Conservation (phyloP, 495 filamentous ascomycete species). For the Trichoderma orchidacearum region DNA sequence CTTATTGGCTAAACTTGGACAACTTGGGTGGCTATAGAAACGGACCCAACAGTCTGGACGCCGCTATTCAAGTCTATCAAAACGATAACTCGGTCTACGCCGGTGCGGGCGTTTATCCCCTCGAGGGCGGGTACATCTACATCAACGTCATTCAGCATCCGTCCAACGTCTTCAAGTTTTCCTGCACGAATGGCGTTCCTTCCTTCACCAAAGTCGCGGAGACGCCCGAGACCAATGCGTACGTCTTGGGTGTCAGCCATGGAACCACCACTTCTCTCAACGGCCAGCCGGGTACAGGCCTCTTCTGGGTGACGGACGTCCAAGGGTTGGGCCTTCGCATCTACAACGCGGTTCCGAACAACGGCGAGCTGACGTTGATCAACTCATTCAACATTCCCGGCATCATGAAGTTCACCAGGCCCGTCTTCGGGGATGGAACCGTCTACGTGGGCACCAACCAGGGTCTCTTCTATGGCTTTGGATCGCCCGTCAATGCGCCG, state of each 20-base stretch:
- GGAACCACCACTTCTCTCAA: constrained; percentile 24
- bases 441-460: constrained; percentile 16
- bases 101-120: constrained; percentile 24
- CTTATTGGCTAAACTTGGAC: constrained; percentile 21
- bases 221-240: constrained; percentile 16
- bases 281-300: constrained; percentile 23
- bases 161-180: constrained; percentile 25
- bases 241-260: constrained; percentile 21
- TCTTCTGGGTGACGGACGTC: constrained; percentile 27
- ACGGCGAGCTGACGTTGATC: constrained; percentile 17
- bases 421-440: constrained; percentile 24
- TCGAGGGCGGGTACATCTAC: constrained; percentile 28
- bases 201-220: constrained; percentile 9
- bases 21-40: constrained; percentile 25
- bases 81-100: constrained; percentile 22
- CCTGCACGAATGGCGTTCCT: constrained; percentile 12
- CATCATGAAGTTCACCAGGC: constrained; percentile 25
- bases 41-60: constrained; percentile 18
- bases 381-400: constrained; percentile 15
- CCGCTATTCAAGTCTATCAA: constrained; percentile 18
- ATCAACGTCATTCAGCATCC: constrained; percentile 11
- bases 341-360: constrained; percentile 16
- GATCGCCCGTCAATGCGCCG: constrained; percentile 27
- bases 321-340: constrained; percentile 22
- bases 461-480: constrained; percentile 5